Conservation (phyloP, 1,284 basidiomycete genomes). For the Ceratobasidium sp. region DNA sequence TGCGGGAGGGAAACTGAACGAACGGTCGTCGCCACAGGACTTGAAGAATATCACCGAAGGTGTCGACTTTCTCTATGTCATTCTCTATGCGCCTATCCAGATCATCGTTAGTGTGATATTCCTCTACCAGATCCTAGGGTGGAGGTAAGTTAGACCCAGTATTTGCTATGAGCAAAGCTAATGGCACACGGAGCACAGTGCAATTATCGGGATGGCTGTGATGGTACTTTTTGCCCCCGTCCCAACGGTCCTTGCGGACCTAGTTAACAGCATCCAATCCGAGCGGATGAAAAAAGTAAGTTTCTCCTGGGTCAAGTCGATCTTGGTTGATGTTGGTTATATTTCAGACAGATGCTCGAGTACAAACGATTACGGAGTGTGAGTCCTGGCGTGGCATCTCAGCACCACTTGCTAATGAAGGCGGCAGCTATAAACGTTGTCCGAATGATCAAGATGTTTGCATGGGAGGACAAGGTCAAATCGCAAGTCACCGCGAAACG, state of each 20-base stretch:
- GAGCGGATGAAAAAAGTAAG: conserved; percentile 48
- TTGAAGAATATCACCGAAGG: conserved; percentile 44
- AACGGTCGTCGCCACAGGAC: conserved; percentile 5
- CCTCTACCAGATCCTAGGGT: conserved; percentile 44
- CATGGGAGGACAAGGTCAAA: conserved; percentile 42
- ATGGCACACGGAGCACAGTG: not conserved
- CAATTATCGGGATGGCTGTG: conserved; percentile 43
- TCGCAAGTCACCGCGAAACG: conserved; percentile 41
- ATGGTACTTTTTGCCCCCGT: conserved; percentile 39
- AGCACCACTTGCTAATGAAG: no score
- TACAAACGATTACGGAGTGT: conserved; percentile 45
- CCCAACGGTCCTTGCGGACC: conserved; percentile 30
- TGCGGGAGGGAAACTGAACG: not conserved
- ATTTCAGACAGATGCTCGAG: conserved; percentile 45
- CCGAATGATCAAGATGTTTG: conserved; percentile 47
- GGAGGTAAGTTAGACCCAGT: conserved; percentile 30
- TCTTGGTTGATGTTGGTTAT: not conserved
- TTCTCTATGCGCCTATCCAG: conserved; percentile 41
- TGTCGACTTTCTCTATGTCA: conserved; percentile 43
- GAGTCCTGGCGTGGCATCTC: not conserved
- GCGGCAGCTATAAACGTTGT: conserved; percentile 44
- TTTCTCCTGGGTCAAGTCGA: not conserved
- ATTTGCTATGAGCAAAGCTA: not conserved
- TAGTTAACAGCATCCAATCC: conserved; percentile 46
- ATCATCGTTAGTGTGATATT: conserved; percentile 40